Percentiles rank a stretch among this genome's conserved stretches.
Conservation (phyloP, 805 yeast species). For the Metschnikowia lochheadii region DNA sequence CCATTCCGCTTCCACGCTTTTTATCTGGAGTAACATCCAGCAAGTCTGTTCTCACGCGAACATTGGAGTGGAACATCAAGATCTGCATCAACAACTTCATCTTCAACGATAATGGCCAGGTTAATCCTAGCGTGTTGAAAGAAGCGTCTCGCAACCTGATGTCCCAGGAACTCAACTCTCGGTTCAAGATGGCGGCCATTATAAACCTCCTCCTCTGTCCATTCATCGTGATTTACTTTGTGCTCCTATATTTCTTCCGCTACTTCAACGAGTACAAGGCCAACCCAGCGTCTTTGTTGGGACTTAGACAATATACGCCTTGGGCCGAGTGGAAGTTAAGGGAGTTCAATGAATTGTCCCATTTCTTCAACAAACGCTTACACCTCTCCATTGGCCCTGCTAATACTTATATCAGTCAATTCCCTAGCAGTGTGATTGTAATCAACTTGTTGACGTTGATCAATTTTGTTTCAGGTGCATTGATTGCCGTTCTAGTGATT, state of each 20-base stretch:
- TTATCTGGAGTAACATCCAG: constrained; percentile 17
- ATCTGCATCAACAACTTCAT: constrained; percentile 83
- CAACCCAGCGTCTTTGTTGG: constrained; percentile 75
- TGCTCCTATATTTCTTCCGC: constrained; percentile 77
- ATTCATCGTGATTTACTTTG: constrained; percentile 76
- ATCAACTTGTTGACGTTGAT: constrained; percentile 35
- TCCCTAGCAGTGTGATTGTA: constrained; percentile 67
- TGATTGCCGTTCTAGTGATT: constrained; percentile 70
- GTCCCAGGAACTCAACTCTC: constrained; percentile 63
- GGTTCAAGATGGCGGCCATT: constrained; percentile 85
- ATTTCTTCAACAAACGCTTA: constrained; percentile 75
- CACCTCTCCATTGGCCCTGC: constrained; percentile 78
- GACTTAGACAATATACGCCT: constrained; percentile 80
- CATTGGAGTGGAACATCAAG: constrained; percentile 92
- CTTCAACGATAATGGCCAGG: constrained; percentile 79
- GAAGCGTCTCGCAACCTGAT: constrained; percentile 64
- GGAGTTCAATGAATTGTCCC: constrained; percentile 90
- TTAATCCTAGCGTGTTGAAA: constrained; percentile 66
- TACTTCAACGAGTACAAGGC: constrained; percentile 90
- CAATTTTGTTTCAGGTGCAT: constrained; percentile 76
- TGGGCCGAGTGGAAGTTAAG: constrained; percentile 93
- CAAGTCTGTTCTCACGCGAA: constrained; percentile 60
- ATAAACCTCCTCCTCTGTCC: constrained; percentile 83
- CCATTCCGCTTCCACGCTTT: constrained; percentile 33
- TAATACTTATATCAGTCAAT: constrained; percentile 78